Conservation (phyloP, 345 rosid species). For the Combretum micranthum region DNA sequence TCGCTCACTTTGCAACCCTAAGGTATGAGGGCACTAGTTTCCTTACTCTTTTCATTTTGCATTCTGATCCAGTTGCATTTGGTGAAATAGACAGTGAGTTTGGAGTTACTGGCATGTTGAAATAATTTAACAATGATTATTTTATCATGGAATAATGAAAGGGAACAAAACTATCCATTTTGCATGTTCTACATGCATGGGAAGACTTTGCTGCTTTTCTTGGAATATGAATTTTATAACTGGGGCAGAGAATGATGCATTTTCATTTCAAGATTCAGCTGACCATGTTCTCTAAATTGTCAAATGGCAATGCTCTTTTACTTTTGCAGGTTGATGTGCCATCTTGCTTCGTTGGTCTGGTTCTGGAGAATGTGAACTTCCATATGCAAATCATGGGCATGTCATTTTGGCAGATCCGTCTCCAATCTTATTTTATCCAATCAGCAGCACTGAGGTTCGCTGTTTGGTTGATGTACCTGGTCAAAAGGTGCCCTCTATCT, state of each 20-base stretch:
- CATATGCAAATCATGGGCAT: slow-evolving; percentile 48
- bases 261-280: too few species aligned
- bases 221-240: too few species aligned
- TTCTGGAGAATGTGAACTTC: slow-evolving; percentile 61
- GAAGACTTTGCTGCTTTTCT: too few species aligned
- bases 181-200: too few species aligned
- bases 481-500: slow-evolving; percentile 48
- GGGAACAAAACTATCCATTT: too few species aligned
- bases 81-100: not conserved
- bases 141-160: too few species aligned
- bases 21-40: slow-evolving; percentile 21
- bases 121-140: too few species aligned
- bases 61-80: not conserved
- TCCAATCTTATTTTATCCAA: slow-evolving; percentile 49
- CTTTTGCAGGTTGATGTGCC: slow-evolving; percentile 50
- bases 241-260: not conserved
- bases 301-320: not conserved
- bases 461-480: slow-evolving; percentile 56
- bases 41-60: not conserved
- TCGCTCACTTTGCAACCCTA: slow-evolving; percentile 63
- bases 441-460: slow-evolving; percentile 47
- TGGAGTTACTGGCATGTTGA: not conserved
- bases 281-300: too few species aligned
- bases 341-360: slow-evolving; percentile 53
- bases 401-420: slow-evolving; percentile 51